These are phyloP conservation scores for Penicillium atrosanguineum DNA, from an alignment of 495 filamentous ascomycete species.

Conservation along the genomic window DNA sequence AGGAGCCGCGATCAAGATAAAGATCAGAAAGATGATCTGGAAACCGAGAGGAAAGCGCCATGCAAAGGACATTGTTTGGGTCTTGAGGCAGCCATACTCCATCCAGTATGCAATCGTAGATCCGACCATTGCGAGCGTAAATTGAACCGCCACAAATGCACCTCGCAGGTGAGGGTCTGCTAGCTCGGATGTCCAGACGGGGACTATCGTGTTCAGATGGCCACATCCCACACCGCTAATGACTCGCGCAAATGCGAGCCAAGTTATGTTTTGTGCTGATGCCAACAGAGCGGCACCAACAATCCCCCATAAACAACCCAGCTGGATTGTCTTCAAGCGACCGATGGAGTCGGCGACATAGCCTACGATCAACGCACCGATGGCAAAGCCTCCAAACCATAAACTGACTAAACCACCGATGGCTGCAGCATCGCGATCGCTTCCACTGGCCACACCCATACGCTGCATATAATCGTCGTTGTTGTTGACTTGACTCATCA, in stretches of 20 bases:
- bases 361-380: conserved; percentile 17
- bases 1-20: conserved; percentile 15
- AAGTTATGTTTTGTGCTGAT: conserved; percentile 40
- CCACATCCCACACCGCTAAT: conserved; percentile 52
- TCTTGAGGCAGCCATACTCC: conserved; percentile 45
- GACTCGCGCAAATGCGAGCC: conserved; percentile 47
- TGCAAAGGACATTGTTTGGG: conserved; percentile 24
- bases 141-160: conserved; percentile 24
- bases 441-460: conserved; percentile 19
- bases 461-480: conserved; percentile 33
- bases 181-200: conserved; percentile 43
- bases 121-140: conserved; percentile 23
- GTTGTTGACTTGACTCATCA: conserved; percentile 40
- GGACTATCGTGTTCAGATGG: conserved; percentile 37
- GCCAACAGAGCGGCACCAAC: conserved; percentile 45
- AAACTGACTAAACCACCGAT: conserved; percentile 26
- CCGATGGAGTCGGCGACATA: conserved; percentile 43
- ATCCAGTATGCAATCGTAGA: conserved; percentile 52
- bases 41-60: conserved; percentile 39
- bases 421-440: conserved; percentile 20
- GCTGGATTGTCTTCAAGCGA: conserved; percentile 45
- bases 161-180: conserved; percentile 18
- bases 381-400: conserved; percentile 28
- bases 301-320: conserved; percentile 46
- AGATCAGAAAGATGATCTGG: conserved; percentile 26